Evolutionary conservation across 208 protist species (phyloP).

Genomic region (Leishmania braziliensis): DNA sequence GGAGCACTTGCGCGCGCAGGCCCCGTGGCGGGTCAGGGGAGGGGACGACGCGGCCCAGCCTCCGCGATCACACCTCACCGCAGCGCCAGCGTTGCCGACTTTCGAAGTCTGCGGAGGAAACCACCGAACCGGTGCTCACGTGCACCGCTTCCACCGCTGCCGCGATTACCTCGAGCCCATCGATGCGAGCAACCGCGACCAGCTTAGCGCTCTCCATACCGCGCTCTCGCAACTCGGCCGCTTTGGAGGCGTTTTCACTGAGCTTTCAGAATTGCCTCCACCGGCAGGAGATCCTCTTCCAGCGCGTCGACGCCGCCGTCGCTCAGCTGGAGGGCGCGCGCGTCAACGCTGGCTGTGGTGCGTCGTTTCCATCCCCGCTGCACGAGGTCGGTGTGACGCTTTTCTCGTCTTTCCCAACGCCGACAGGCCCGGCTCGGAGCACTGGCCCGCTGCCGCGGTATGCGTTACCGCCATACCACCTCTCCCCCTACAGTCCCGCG

Average conservation of each 20-base stretch:
- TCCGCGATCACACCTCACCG: not conserved
- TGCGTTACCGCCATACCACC: not conserved
- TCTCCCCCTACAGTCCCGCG: too few relatives aligned
- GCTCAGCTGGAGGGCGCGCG: not conserved
- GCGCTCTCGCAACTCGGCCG: constrained; percentile 2
- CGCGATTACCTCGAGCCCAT: not conserved
- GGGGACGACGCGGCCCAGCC: not conserved
- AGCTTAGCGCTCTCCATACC: not conserved
- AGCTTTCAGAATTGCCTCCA: constrained; percentile 29
- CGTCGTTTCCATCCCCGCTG: not conserved
- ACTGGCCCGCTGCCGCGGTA: not conserved
- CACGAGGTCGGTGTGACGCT: not conserved
- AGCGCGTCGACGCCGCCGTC: constrained; percentile 7
- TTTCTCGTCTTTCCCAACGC: not conserved
- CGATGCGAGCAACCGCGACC: not conserved
- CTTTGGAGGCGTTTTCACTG: constrained; percentile 24
- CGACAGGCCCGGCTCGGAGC: not conserved
- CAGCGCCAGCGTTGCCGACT: not conserved
- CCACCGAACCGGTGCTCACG: not conserved
- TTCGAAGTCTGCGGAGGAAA: not conserved
- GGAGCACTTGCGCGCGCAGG: not conserved
- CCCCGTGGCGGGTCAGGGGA: not conserved
- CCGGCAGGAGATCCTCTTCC: constrained; percentile 22
- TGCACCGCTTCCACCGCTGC: not conserved
- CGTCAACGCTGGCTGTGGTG: not conserved